Percentiles rank a stretch among this genome's conserved stretches.
Conservation (phyloP, 805 yeast species). For the Ogataea allantospora region DNA sequence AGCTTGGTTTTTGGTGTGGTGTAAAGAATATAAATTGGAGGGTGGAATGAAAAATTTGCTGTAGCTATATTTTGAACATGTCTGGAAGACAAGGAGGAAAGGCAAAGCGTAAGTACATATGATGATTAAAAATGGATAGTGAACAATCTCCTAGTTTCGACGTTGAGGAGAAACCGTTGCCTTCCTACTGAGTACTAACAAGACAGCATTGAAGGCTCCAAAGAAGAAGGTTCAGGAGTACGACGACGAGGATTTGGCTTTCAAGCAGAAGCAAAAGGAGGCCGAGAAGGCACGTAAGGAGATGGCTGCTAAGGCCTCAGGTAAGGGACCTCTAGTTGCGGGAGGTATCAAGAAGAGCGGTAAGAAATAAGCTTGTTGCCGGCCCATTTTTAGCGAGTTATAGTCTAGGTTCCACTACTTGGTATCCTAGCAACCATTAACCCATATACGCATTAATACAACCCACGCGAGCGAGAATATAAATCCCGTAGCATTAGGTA, state of each 20-base stretch:
- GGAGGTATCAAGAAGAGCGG: slow-evolving; percentile 95
- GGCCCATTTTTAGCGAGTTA: neutral
- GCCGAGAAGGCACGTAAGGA: slow-evolving; percentile 93
- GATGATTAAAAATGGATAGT: slow-evolving; percentile 27
- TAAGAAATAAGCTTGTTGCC: slow-evolving; percentile 48
- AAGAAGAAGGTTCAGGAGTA: slow-evolving; percentile 74
- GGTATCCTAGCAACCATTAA: no score
- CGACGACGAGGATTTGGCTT: slow-evolving; percentile 88
- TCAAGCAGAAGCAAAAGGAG: slow-evolving; percentile 91
- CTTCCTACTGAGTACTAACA: slow-evolving; percentile 24
- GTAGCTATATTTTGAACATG: slow-evolving; percentile 45
- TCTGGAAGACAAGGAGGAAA: slow-evolving; percentile 98
- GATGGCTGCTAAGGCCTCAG: slow-evolving; percentile 79
- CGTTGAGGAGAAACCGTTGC: slow-evolving; percentile 28
- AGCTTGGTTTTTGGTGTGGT: slow-evolving; percentile 13
- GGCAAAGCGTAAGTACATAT: slow-evolving; percentile 65
- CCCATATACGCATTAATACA: no score
- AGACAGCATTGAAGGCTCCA: slow-evolving; percentile 63
- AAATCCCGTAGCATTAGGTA: neutral
- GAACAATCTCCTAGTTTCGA: slow-evolving; percentile 27
- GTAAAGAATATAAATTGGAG: slow-evolving; percentile 1
- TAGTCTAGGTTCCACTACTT: neutral
- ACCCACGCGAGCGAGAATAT: slow-evolving; percentile 1
- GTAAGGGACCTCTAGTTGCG: slow-evolving; percentile 88
- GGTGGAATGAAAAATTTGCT: slow-evolving; percentile 6